Evolutionary conservation across 2,329 filamentous ascomycete genomes (phyloP).

Genomic region (Nigrospora oryzae): DNA sequence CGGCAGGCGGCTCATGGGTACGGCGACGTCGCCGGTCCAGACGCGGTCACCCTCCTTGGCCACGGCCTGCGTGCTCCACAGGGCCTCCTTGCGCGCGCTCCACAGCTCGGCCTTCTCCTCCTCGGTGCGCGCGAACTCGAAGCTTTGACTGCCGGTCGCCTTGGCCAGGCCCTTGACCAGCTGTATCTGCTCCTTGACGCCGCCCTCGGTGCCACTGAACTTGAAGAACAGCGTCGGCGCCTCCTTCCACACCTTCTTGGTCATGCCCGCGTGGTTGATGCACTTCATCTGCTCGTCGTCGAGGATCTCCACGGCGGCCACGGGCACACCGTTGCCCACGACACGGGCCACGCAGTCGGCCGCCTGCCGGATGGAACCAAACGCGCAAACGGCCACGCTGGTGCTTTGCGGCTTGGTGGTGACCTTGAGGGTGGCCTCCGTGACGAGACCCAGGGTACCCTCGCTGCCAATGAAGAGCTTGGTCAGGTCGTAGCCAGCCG

Average conservation of each 20-base stretch:
- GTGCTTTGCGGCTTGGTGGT: constrained; percentile 66
- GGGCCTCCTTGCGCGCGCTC: constrained; percentile 74
- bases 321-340: constrained; percentile 63
- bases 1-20: constrained; percentile 66
- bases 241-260: constrained; percentile 51
- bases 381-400: constrained; percentile 57
- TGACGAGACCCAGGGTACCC: constrained; percentile 73
- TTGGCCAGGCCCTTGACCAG: constrained; percentile 21
- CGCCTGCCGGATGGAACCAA: constrained; percentile 45
- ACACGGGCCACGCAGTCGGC: constrained; percentile 65
- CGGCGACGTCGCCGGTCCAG: constrained; percentile 82
- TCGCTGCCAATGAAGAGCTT: constrained; percentile 73
- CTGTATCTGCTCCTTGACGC: constrained; percentile 69
- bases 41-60: constrained; percentile 60
- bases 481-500: constrained; percentile 75
- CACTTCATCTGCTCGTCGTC: constrained; percentile 69
- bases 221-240: constrained; percentile 65
- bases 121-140: constrained; percentile 66
- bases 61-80: constrained; percentile 72
- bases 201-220: constrained; percentile 53
- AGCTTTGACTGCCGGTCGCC: constrained; percentile 53
- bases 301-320: constrained; percentile 71
- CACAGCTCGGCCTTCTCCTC: constrained; percentile 71
- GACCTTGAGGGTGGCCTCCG: constrained; percentile 69
- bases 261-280: constrained; percentile 47